Conservation (phyloP, 2,329 filamentous ascomycete genomes). For the Epichloe coenophiala region DNA sequence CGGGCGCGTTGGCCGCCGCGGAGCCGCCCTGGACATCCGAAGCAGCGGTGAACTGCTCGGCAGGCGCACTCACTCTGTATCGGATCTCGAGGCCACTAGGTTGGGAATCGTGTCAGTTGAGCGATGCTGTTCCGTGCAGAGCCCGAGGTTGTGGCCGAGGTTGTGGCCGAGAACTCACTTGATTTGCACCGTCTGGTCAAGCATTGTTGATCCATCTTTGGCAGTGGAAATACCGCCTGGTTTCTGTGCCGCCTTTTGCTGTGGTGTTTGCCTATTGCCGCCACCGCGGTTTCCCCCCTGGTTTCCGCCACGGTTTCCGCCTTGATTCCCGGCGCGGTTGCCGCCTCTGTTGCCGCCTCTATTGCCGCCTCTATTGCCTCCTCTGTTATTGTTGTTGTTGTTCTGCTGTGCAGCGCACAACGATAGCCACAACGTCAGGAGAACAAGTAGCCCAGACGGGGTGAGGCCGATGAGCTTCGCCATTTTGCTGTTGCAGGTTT, state of each 20-base stretch:
- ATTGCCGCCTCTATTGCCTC: no score
- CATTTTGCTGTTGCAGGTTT: not conserved
- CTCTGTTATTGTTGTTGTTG: no score
- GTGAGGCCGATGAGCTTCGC: not conserved
- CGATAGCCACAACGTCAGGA: not conserved
- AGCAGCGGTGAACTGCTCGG: slow-evolving; percentile 35
- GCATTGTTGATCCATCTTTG: slow-evolving; percentile 39
- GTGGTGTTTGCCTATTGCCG: slow-evolving; percentile 10
- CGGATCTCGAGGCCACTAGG: slow-evolving; percentile 37
- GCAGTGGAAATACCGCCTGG: slow-evolving; percentile 26
- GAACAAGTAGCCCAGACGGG: not conserved
- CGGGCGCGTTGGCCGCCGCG: slow-evolving; percentile 15
- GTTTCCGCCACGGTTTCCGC: not conserved
- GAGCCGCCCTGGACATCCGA: slow-evolving; percentile 34
- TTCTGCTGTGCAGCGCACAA: not conserved
- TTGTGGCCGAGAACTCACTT: slow-evolving; percentile 25
- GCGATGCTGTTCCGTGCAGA: no score
- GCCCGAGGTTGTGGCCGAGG: no score
- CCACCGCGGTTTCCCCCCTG: not conserved
- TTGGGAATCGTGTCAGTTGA: not conserved
- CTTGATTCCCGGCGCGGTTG: accelerated
- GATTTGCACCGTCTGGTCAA: slow-evolving; percentile 40
- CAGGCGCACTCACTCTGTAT: slow-evolving; percentile 41
- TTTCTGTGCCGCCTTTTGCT: slow-evolving; percentile 16
- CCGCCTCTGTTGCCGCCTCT: no score